phyloP scores from a whole-genome alignment of 2,329 filamentous ascomycete genomes.

The Calonectria ilicicola region DNA sequence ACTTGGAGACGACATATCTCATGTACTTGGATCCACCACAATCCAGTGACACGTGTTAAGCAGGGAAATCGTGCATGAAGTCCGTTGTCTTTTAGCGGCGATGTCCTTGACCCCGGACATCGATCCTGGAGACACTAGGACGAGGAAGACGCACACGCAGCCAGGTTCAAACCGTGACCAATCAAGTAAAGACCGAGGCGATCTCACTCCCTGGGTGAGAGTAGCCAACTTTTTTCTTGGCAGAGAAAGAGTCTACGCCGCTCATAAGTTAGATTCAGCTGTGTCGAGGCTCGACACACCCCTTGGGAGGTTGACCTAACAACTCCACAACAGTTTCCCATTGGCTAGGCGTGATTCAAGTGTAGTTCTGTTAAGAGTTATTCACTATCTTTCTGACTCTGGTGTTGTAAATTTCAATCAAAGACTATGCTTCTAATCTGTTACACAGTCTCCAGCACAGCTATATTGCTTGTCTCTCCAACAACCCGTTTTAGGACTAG shows the following conservation, averaged over 20 bases:
- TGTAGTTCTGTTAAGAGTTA: neutral
- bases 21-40: neutral
- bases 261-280: neutral
- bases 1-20: neutral
- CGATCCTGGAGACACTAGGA: neutral
- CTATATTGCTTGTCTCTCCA: constrained; percentile 16
- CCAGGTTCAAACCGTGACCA: neutral
- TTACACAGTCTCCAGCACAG: neutral
- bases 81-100: neutral
- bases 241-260: neutral
- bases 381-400: neutral
- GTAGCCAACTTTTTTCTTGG: neutral
- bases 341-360: neutral
- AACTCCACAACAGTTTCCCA: neutral
- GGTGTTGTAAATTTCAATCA: neutral
- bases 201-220: neutral
- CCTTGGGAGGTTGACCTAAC: neutral
- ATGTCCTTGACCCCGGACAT: neutral
- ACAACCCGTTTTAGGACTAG: constrained; percentile 17
- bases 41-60: neutral
- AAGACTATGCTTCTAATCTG: neutral
- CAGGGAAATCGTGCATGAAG: neutral
- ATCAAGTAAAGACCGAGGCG: neutral
- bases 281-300: neutral
- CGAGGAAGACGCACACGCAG: neutral